phyloP scores from a whole-genome alignment of 177 flowering plant species.

The Vitis hybrid region DNA sequence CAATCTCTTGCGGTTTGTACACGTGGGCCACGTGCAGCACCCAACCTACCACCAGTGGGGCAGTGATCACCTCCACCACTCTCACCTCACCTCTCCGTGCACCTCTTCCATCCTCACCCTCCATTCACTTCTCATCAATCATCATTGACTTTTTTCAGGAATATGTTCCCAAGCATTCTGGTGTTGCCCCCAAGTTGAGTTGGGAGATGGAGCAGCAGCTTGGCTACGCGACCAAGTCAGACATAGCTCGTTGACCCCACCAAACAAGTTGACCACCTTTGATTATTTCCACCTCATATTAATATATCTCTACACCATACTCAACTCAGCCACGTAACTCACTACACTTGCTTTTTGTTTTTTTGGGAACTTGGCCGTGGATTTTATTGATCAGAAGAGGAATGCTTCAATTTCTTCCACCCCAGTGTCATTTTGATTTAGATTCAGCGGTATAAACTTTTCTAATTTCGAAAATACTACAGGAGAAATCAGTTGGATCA shows the following conservation, averaged over 20 bases:
- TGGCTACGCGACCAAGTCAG: conserved; percentile 45
- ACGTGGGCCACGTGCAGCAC: neutral
- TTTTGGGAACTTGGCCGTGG: neutral
- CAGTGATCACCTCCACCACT: neutral
- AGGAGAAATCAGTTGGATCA: too few species aligned
- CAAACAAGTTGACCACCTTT: too few species aligned
- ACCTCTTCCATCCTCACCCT: conserved; percentile 16
- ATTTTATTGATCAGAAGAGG: too few species aligned
- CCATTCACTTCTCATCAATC: neutral
- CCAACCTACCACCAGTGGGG: neutral
- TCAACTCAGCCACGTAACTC: too few species aligned
- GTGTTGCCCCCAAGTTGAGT: conserved; percentile 48
- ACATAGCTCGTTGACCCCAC: conserved; percentile 56
- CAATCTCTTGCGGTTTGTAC: too few species aligned
- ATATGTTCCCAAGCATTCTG: conserved; percentile 54
- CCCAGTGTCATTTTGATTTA: too few species aligned
- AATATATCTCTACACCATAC: too few species aligned
- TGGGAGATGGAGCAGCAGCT: conserved; percentile 81
- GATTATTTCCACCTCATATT: too few species aligned
- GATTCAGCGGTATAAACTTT: too few species aligned
- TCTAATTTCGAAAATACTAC: too few species aligned
- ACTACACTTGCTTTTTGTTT: too few species aligned
- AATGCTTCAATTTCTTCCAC: too few species aligned
- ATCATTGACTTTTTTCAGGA: conserved; percentile 34
- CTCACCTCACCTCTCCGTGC: neutral